Evolutionary conservation across 2,329 filamentous ascomycete genomes (phyloP), one percentile per base, ranked within the genome.

Genomic region (Escovopsis sp.): DNA sequence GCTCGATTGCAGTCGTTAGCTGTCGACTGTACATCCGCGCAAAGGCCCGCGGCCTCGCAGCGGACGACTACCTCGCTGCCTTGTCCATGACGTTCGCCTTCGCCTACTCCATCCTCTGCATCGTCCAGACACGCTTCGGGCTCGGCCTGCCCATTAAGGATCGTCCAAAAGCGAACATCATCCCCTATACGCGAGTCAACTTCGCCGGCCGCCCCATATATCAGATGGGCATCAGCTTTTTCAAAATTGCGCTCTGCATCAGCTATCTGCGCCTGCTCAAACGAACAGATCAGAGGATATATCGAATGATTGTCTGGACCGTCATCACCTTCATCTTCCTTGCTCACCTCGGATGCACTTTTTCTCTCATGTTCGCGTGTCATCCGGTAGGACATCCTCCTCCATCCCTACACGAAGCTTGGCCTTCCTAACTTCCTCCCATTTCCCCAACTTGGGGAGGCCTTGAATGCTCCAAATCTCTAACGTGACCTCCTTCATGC

Each of bases 131-230:
- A 4, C 60, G 61, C 49, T 71, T 65, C 40, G 67, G 68, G 14
- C 54, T 72, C 3, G 68, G 68, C 1, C 48, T 72, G 3, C 62
- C 66, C 0, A 36, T 70, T 7, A 41, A 35, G 6, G 40, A 54
- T 4, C 59, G 68, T 1, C 68, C 68, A 0, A 44, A 52, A n/a
- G 48, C 42, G n/a, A 59, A 64, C 30, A 44, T 66, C 0, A 39
- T 60, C 5, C 50, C 51, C 0, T 71, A 69, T 45, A 64, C 62
- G 0, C 46, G 64, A 36, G 51, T 67, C 45, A 72, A 72, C 46
- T 71, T 60, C 41, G 63, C 62, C 5, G 68, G 66, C 2, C 59
- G 68, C 3, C 68, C 68, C 0, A 60, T 71, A 31, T 72, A 72
- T 40, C 66, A 70, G 41, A 34, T 68, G 7, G 68, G 68, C 27